Evolutionary conservation across 208 protist genomes (phyloP), one percentile per base, ranked within the genome.

Genomic region (Crithidia brevicula): DNA sequence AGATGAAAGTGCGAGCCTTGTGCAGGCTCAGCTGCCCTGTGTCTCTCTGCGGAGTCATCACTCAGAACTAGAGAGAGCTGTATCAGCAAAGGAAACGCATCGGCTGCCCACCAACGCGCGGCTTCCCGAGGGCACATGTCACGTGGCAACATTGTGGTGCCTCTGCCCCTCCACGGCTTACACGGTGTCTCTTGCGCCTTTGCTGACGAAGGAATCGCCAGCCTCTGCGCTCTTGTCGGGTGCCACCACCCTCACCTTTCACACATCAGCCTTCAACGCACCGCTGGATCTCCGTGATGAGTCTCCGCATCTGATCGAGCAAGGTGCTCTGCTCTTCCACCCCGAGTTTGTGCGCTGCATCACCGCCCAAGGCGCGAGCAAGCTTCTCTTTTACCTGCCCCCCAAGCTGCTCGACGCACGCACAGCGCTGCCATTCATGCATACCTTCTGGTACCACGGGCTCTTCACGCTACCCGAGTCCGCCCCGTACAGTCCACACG

Each of bases 381-480:
- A 60, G 3, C 72, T 83, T 38, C 62, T 83, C 49, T 61, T 79
- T 52, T 72, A 71, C 28, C 22, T 82, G 27, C 66, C 78, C 4
- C 61, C 61, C 9, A 52, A 77, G 6, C 60, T 42, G 9, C 33
- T 68, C 1, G 40, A 72, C 16, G 50, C 74, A 9, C 27, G 28
- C 6, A 70, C 67, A 2, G 46, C 73, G 7, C 16, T 65, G 31
- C 66, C 65, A 2, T 60, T 78, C 20, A 8, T 86, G 28, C 49
- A 49, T 1, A 20, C 9, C 6, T 40, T 91, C 30, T 79, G 85
- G 62, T 94, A 89, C 59, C 64, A 87, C 64, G 82, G 77, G 34
- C 78, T 94, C 46, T 94, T 94, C 74, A 54, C 69, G 4, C 42
- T 91, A 30, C 83, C 85, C 6, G n/a, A 58, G 33, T 13, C 30